Evolutionary conservation across 805 yeast genomes (phyloP).

Genomic region (Candida hungchunana): DNA sequence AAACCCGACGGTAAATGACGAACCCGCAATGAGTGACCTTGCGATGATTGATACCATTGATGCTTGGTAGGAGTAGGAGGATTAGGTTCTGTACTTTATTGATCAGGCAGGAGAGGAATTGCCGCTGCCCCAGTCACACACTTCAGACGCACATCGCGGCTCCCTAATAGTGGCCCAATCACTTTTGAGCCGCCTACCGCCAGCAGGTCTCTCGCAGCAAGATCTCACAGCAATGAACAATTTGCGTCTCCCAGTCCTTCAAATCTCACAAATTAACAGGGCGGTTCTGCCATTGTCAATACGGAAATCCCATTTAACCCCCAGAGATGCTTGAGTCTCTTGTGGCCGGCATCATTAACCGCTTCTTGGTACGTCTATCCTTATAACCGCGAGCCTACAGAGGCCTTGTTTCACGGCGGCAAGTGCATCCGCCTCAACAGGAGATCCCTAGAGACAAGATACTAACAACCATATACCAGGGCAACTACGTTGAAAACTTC

Average conservation of each 20-base stretch:
- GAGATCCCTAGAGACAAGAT: background rate
- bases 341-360: conserved; percentile 58
- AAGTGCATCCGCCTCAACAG: background rate
- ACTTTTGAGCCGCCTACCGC: too few species aligned
- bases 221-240: too few species aligned
- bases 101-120: too few species aligned
- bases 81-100: too few species aligned
- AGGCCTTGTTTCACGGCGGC: background rate
- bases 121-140: too few species aligned
- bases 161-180: background rate
- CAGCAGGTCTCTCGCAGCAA: too few species aligned
- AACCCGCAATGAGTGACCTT: conserved; percentile 16
- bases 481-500: conserved; percentile 85
- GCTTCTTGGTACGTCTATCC: conserved; percentile 39
- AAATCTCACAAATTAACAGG: too few species aligned
- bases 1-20: conserved; percentile 24
- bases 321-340: conserved; percentile 56
- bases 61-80: too few species aligned
- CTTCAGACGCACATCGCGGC: too few species aligned
- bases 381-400: background rate
- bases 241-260: too few species aligned
- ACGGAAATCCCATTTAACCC: background rate
- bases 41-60: conserved; percentile 15
- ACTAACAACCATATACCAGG: conserved; percentile 27
- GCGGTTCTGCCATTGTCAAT: background rate